Evolutionary conservation across 2,329 filamentous ascomycete species (phyloP), one percentile per base, ranked within the genome.

Genomic region (Geosmithia morbida): DNA sequence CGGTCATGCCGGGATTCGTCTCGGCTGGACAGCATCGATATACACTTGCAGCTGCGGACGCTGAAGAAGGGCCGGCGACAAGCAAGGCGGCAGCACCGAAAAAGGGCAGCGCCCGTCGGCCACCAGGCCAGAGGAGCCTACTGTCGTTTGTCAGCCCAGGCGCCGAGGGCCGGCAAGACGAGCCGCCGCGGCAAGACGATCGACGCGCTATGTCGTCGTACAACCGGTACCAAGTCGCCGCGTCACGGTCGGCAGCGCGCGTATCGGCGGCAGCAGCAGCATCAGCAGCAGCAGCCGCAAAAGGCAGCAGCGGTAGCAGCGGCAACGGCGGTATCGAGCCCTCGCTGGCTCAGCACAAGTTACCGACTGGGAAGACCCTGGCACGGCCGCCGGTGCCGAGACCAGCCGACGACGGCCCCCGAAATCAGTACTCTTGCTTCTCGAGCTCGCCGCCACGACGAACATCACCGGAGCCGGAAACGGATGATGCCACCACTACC

Each of bases 1-100:
- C 69, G 26, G 62, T 39, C 20, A 42, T 75, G 8, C 66, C 72
- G 0, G 79, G 76, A 0, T 85, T 86, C 52, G 77, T 75, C n/a
- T 76, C 75, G 10, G 77, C 79, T 2, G 70, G 71, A 10, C 66
- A 72, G 18, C 77, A 81, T 53, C 71, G 70, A 46, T 61, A 64
- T 2, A 62, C 59, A 8, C 57, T 71, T 22, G 51, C 56, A 18
- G 56, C 54, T 14, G 48, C 53, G 13, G 51, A 55, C 4, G 45
- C 48, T 41, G 49, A 37, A 37, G 48, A 20, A 50, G 52, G 37
- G 48, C 10, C 20, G 17, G 41, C 41, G 10, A 11, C 33, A 8
- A 22, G 53, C 10, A 56, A 54, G 37, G 26, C 44, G 13, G 46
- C 49, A n/a, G 51, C 50, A 8, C 20, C 46, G n/a, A 55, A 53